A percentile compares a stretch with the other conserved stretches of the same genome.
These are phyloP conservation scores for Neonectria sp. DNA, from an alignment of 2,329 filamentous ascomycete genomes.

Conservation along the genomic window DNA sequence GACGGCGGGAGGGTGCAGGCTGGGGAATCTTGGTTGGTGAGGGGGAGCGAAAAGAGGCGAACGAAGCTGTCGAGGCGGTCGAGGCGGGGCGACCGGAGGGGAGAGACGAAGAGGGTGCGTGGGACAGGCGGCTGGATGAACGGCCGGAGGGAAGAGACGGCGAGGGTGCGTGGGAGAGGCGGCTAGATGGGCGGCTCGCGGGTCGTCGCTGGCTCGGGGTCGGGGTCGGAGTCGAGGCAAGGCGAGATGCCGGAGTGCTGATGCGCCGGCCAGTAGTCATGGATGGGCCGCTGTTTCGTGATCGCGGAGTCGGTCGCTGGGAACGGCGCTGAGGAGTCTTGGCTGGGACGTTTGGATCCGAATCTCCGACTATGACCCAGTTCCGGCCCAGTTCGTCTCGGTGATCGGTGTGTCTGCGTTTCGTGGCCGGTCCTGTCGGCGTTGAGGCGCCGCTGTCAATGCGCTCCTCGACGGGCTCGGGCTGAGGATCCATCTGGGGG, in stretches of 20 bases:
- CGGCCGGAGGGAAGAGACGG: slow-evolving; percentile 36
- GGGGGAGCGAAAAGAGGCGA: slow-evolving; percentile 50
- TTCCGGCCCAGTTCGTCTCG: slow-evolving; percentile 74
- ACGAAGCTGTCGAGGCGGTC: slow-evolving; percentile 50
- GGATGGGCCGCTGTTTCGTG: slow-evolving; percentile 52
- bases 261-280: slow-evolving; percentile 60
- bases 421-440: slow-evolving; percentile 62
- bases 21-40: slow-evolving; percentile 62
- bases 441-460: slow-evolving; percentile 56
- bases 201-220: slow-evolving; percentile 39
- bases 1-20: slow-evolving; percentile 31
- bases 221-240: slow-evolving; percentile 49
- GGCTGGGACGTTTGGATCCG: slow-evolving; percentile 37
- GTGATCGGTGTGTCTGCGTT: slow-evolving; percentile 68
- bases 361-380: slow-evolving; percentile 78
- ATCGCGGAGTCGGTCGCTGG: slow-evolving; percentile 46
- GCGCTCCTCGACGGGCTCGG: slow-evolving; percentile 46
- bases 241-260: slow-evolving; percentile 53
- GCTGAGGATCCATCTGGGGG: slow-evolving; percentile 50
- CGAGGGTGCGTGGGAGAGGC: slow-evolving; percentile 58
- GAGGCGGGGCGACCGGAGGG: slow-evolving; percentile 46
- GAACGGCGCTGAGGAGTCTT: slow-evolving; percentile 47
- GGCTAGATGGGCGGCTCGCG: slow-evolving; percentile 54
- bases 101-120: slow-evolving; percentile 42
- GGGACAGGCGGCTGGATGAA: slow-evolving; percentile 55